phyloP scores from a whole-genome alignment of 768 basidiomycete genomes.

The Calocera cornea region DNA sequence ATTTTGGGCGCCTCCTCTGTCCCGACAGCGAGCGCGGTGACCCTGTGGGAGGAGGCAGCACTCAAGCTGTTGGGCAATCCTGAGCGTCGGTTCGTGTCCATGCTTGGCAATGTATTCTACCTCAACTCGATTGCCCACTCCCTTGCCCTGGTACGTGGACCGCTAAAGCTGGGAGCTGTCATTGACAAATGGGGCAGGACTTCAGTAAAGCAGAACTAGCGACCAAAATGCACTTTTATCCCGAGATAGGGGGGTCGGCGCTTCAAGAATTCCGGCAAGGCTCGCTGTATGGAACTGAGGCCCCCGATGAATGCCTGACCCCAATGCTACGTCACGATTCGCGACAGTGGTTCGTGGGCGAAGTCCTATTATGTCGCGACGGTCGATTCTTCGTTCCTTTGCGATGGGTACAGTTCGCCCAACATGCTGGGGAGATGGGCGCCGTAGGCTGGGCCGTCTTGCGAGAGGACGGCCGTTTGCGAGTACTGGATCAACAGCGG shows the following conservation, averaged over 20 bases:
- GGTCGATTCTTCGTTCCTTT: background rate
- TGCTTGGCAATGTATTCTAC: too few species aligned
- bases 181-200: too few species aligned
- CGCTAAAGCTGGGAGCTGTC: too few species aligned
- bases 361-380: background rate
- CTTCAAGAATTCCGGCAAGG: background rate
- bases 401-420: background rate
- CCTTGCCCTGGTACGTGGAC: too few species aligned
- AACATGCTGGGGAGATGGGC: background rate
- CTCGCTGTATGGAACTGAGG: background rate
- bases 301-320: background rate
- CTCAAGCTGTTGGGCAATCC: too few species aligned
- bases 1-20: too few species aligned
- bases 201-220: too few species aligned
- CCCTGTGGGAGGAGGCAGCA: too few species aligned
- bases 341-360: background rate
- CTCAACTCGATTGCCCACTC: too few species aligned
- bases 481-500: background rate
- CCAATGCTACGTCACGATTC: background rate
- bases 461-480: background rate
- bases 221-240: background rate
- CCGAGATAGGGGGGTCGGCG: background rate
- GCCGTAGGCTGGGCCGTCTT: background rate
- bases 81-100: too few species aligned
- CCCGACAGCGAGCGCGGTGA: too few species aligned